Evolutionary conservation across 108 stramenopile species (phyloP), one percentile per base, ranked within the genome.

Genomic region (Epipyxis sp.): DNA sequence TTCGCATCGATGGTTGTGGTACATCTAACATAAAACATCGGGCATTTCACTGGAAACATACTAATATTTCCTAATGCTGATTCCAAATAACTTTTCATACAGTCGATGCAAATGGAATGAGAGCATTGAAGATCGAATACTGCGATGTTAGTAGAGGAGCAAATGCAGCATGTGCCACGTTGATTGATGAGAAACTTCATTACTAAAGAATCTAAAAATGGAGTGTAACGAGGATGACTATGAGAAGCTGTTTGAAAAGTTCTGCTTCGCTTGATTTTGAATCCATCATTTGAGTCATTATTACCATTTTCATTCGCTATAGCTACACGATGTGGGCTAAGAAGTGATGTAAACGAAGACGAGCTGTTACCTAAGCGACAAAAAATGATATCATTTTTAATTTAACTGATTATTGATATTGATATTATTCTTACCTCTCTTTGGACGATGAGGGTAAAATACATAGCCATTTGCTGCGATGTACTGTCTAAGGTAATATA

Each of bases 31-130:
- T 74, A 62, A 43, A 69, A 69, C 54, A 79, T 46, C 2, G 79
- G 79, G 39, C 79, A 79, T n/a, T 59, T 59, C 20, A 79, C 42
- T 30, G 79, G 79, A 43, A 79, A 79, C 79, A 79, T 79, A 6
- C 44, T 39, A 37, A 71, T 58, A 40, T 79, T 69, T 1, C 79
- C 79, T 3, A 79, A 46, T 25, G 79, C 79, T 1, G 79, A 43
- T 20, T 57, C 59, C 42, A 35, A 42, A 62, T 79, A 79, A 20
- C 25, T 39, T 0, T 45, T 40, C 1, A 61, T 6, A 72, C 50
- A 44, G 0, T 35, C 69, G 39, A 71, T 37, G 40, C 79, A 79
- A 35, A 79, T 42, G 34, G 1, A 13, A 69, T 79, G 79, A 20
- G 39, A 20, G 40, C 79, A 79, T 42, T n/a, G 25, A 69, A 41